Evolutionary conservation across 2,329 filamentous ascomycete species (phyloP).

Genomic region (Chaetomium strumarium): DNA sequence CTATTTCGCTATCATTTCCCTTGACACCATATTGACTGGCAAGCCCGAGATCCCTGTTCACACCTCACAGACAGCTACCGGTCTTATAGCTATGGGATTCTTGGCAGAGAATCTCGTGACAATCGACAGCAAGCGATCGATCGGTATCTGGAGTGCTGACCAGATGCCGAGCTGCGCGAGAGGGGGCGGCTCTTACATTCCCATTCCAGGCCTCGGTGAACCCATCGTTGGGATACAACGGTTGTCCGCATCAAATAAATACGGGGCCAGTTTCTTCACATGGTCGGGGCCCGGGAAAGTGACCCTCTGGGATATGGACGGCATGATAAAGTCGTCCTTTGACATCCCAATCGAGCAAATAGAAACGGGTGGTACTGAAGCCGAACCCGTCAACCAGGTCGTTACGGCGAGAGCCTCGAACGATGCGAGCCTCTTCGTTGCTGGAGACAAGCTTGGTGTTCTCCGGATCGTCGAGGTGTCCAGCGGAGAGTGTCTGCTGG

Average conservation of each 20-base stretch:
- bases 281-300: constrained; percentile 81
- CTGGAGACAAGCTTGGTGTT: constrained; percentile 82
- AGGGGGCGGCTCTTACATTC: constrained; percentile 41
- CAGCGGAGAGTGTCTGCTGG: constrained; percentile 56
- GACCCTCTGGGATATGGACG: constrained; percentile 75
- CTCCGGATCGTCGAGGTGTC: constrained; percentile 62
- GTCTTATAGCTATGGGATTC: constrained; percentile 63
- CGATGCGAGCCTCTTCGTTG: constrained; percentile 62
- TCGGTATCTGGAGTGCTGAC: constrained; percentile 57
- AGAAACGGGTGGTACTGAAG: constrained; percentile 42
- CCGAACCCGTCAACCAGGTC: constrained; percentile 53
- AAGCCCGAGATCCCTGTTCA: constrained; percentile 34
- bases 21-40: constrained; percentile 43
- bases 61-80: constrained; percentile 34
- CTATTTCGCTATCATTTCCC: constrained; percentile 48
- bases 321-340: constrained; percentile 58
- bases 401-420: constrained; percentile 54
- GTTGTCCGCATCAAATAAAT: constrained; percentile 53
- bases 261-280: constrained; percentile 72
- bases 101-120: constrained; percentile 63
- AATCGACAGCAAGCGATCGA: constrained; percentile 68
- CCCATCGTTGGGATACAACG: constrained; percentile 67
- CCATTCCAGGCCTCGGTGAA: constrained; percentile 58
- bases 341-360: constrained; percentile 64
- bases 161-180: constrained; percentile 37